Evolutionary conservation across 163 green algal genomes (phyloP), one percentile per base, ranked within the genome.

Genomic region (Volvox carteri): DNA sequence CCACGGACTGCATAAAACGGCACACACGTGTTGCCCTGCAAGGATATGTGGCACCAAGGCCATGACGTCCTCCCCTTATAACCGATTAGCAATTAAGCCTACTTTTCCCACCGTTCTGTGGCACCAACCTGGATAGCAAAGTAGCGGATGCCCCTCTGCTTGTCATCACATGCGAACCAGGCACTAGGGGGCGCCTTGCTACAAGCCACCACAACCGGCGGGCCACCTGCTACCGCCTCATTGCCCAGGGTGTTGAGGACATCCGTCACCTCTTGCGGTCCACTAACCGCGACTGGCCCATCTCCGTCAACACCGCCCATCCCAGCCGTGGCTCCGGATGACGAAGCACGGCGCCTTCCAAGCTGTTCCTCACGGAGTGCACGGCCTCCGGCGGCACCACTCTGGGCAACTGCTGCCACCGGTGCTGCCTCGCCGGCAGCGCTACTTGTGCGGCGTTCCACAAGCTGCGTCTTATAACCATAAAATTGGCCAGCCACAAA

Each of bases 91-190:
- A n/a, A n/a, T n/a, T n/a, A n/a, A n/a, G n/a, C n/a, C n/a, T n/a
- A n/a, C n/a, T n/a, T n/a, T n/a, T n/a, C n/a, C n/a, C n/a, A n/a
- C n/a, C n/a, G 54, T 23, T 65, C 54, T 2, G 54, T 23, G 28
- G 19, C 60, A 54, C 75, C 12, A 58, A 87, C 95, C 93, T 98
- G 95, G 84, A 99, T 97, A 30, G 97, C 95, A 84, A 99, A 95
- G 94, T 97, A 97, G 67, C 97, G 95, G 19, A 93, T 96, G 54
- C 92, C 85, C 6, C 78, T 92, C 7, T 88, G 76, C 4, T 90
- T 48, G 85, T 98, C 95, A 86, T 99, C 97, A 44, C 83, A 93
- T 28, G 97, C 92, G 90, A 97, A 98, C 96, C 96, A 98, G 56
- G 76, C 89, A 46, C 39, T 86, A 7, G 88, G 88, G 28, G 75